phyloP scores from a whole-genome alignment of 805 yeast species.

The Saccharomyces eubayanus region DNA sequence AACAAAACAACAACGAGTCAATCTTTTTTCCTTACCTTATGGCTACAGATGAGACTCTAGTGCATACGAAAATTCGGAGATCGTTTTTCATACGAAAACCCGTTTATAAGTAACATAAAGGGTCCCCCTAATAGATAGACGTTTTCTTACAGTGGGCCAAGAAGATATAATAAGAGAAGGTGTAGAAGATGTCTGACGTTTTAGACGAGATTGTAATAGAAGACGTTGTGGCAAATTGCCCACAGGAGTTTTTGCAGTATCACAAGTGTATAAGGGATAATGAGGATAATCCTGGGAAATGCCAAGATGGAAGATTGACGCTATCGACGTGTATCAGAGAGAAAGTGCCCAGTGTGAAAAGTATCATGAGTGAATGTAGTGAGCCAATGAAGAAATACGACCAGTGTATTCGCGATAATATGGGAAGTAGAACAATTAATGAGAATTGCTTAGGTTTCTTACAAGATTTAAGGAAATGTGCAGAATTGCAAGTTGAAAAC shows the following conservation, averaged over 20 bases:
- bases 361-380: constrained; percentile 56
- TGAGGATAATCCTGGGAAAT: constrained; percentile 41
- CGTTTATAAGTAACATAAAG: not conserved
- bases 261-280: constrained; percentile 64
- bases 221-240: constrained; percentile 72
- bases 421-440: constrained; percentile 33
- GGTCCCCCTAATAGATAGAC: not conserved
- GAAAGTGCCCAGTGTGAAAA: constrained; percentile 62
- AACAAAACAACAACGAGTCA: too few species aligned
- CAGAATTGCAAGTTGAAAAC: constrained; percentile 22
- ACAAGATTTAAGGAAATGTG: constrained; percentile 56
- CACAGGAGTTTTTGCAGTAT: constrained; percentile 60
- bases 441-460: constrained; percentile 47
- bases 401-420: constrained; percentile 46
- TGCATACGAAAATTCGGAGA: not conserved
- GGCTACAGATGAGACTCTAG: not conserved
- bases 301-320: constrained; percentile 47
- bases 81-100: not conserved
- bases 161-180: not conserved
- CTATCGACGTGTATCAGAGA: constrained; percentile 56
- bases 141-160: not conserved
- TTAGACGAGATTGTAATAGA: constrained; percentile 70
- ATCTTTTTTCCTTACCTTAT: too few species aligned
- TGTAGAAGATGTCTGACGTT: constrained; percentile 23
- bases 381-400: constrained; percentile 55